Conservation (phyloP, 1,139 yeast genomes). For the Debaryomyces sp. region DNA sequence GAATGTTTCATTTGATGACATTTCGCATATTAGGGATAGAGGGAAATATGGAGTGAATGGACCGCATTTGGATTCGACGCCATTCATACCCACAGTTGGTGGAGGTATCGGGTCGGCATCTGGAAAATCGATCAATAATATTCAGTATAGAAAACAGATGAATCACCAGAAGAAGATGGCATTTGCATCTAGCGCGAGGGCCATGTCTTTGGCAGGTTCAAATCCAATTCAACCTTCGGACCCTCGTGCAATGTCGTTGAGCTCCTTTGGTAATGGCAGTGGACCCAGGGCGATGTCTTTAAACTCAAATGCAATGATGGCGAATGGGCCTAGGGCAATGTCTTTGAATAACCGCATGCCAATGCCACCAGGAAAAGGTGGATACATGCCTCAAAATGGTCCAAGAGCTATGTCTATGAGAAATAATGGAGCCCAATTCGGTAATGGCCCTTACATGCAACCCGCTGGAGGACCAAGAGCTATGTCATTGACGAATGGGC, state of each 20-base stretch:
- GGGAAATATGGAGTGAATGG: conserved; percentile 60
- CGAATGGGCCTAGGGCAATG: conserved; percentile 28
- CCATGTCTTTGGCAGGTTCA: conserved; percentile 42
- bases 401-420: conserved; percentile 14
- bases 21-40: conserved; percentile 61
- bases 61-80: conserved; percentile 58
- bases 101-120: conserved; percentile 18
- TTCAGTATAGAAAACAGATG: conserved; percentile 69
- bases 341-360: conserved; percentile 23
- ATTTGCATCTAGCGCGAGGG: conserved; percentile 49
- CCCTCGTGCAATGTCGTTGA: conserved; percentile 64
- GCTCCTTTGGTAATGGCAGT: conserved; percentile 25
- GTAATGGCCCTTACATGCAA: neutral
- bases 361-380: conserved; percentile 3
- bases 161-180: conserved; percentile 67
- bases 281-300: conserved; percentile 35
- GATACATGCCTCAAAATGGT: conserved; percentile 9
- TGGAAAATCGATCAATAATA: conserved; percentile 40
- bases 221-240: conserved; percentile 37
- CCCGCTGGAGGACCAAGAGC: conserved; percentile 4
- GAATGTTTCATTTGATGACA: conserved; percentile 62
- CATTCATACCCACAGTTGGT: conserved; percentile 70
- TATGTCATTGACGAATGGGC: conserved; percentile 14
- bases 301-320: conserved; percentile 16
- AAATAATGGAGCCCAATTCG: conserved; percentile 8